Evolutionary conservation across 2,329 filamentous ascomycete species (phyloP).

Genomic region (Chlorencoelia australis): DNA sequence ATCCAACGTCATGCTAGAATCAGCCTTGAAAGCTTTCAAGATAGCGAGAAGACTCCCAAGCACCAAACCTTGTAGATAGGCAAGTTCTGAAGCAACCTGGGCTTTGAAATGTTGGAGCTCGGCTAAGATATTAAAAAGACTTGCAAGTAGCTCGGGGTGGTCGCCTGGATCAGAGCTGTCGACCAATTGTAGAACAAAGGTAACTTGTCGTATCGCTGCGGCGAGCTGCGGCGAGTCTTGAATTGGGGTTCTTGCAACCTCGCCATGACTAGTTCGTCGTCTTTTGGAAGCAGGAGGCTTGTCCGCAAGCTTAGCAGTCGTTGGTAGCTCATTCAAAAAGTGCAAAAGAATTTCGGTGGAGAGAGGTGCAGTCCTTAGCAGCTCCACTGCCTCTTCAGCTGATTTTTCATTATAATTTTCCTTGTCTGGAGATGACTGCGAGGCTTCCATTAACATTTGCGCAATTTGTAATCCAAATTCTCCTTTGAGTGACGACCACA

Average conservation of each 20-base stretch:
- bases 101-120: slow-evolving; percentile 79
- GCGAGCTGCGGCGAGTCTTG: slow-evolving; percentile 57
- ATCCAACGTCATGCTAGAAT: slow-evolving; percentile 57
- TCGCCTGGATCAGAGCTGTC: slow-evolving; percentile 68
- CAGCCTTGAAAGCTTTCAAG: slow-evolving; percentile 62
- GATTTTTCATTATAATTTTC: slow-evolving; percentile 28
- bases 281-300: slow-evolving; percentile 68
- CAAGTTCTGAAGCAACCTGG: slow-evolving; percentile 74
- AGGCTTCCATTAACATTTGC: slow-evolving; percentile 51
- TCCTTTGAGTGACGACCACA: slow-evolving; percentile 65
- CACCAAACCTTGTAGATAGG: slow-evolving; percentile 80
- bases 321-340: slow-evolving; percentile 67
- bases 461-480: slow-evolving; percentile 50
- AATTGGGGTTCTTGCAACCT: slow-evolving; percentile 49
- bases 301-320: slow-evolving; percentile 60
- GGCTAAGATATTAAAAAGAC: slow-evolving; percentile 74
- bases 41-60: slow-evolving; percentile 76
- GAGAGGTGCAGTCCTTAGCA: slow-evolving; percentile 63
- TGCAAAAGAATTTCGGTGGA: slow-evolving; percentile 60
- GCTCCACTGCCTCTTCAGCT: slow-evolving; percentile 55
- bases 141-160: slow-evolving; percentile 66
- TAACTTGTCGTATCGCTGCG: slow-evolving; percentile 63
- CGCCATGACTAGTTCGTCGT: slow-evolving; percentile 65
- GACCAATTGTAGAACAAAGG: slow-evolving; percentile 79
- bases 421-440: slow-evolving; percentile 34